A percentile compares a stretch with the other conserved stretches of the same genome.
Conservation (phyloP, 2,329 filamentous ascomycete species). For the Cadophora malorum region DNA sequence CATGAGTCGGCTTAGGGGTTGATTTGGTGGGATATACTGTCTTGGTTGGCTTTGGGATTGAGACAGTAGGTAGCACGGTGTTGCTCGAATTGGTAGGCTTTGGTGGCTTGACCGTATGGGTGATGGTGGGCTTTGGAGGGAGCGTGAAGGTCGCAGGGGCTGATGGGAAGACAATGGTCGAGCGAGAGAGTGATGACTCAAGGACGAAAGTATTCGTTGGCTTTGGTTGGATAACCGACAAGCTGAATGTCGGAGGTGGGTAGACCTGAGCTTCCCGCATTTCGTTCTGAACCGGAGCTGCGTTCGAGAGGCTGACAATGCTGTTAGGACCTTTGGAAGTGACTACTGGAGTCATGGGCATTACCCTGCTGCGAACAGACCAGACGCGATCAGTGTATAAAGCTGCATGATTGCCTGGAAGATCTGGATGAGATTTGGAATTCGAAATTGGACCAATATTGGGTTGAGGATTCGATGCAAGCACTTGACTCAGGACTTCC, state of each 20-base stretch:
- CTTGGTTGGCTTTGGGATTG: constrained; percentile 7
- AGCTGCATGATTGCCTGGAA: background rate
- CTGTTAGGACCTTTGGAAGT: background rate
- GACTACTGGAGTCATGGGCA: too few species aligned
- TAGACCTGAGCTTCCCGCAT: background rate
- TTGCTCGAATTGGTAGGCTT: background rate
- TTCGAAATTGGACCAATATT: background rate
- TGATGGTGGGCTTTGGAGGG: constrained; percentile 10
- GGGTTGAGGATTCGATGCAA: background rate
- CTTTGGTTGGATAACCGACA: constrained; percentile 3
- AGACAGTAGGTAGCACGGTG: background rate
- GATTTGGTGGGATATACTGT: background rate
- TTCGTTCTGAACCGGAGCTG: constrained; percentile 5
- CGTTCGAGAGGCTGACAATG: background rate
- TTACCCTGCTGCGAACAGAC: constrained; percentile 7
- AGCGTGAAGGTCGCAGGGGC: background rate
- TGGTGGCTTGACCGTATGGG: background rate
- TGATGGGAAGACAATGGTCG: background rate
- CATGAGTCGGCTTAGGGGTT: background rate
- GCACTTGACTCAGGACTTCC: background rate
- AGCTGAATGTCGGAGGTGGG: constrained; percentile 7
- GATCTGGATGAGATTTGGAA: background rate
- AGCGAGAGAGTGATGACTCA: constrained; percentile 10
- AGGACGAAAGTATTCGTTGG: constrained; percentile 7
- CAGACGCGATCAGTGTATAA: background rate